A percentile compares a stretch with the other conserved stretches of the same genome.
These are phyloP conservation scores for Xylaria sp. DNA, from an alignment of 2,329 filamentous ascomycete genomes.

Conservation along the genomic window DNA sequence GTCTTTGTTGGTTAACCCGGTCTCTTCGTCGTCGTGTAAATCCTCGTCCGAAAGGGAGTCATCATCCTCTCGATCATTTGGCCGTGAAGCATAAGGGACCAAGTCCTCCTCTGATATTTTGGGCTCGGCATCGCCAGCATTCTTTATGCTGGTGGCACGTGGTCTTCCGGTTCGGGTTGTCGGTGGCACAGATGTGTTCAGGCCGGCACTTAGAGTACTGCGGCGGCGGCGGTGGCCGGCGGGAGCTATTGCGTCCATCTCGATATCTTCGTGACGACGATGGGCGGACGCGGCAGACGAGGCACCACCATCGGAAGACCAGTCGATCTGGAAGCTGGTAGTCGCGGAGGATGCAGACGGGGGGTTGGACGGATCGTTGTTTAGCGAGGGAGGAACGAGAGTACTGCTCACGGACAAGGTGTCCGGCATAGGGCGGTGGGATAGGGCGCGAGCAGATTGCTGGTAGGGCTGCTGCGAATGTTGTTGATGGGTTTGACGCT, in stretches of 20 bases:
- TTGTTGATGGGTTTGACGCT: conserved; percentile 34
- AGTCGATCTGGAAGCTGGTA: conserved; percentile 50
- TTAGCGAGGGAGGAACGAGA: conserved; percentile 24
- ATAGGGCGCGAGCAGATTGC: conserved; percentile 40
- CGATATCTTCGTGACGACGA: conserved; percentile 56
- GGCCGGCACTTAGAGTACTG: conserved; percentile 62
- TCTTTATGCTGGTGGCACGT: conserved; percentile 45
- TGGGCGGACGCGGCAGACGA: conserved; percentile 40
- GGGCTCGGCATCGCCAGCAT: conserved; percentile 52
- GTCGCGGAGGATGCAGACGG: conserved; percentile 49
- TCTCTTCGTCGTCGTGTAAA: conserved; percentile 87
- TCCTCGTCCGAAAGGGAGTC: conserved; percentile 76
- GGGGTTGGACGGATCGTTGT: conserved; percentile 45
- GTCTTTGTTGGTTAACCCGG: conserved; percentile 80
- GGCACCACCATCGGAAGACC: conserved; percentile 45
- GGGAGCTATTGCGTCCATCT: conserved; percentile 64
- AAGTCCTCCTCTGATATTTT: conserved; percentile 60
- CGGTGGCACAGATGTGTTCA: conserved; percentile 40
- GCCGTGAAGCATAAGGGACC: conserved; percentile 39
- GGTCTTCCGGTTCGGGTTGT: conserved; percentile 40
- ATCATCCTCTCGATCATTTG: conserved; percentile 51
- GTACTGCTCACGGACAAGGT: conserved; percentile 24
- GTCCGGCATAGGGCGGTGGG: conserved; percentile 21
- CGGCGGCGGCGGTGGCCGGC: conserved; percentile 64
- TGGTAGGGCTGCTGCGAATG: conserved; percentile 37